Evolutionary conservation across 2,329 filamentous ascomycete species (phyloP), one percentile per base, ranked within the genome.

Genomic region (Colletotrichum falcatum): DNA sequence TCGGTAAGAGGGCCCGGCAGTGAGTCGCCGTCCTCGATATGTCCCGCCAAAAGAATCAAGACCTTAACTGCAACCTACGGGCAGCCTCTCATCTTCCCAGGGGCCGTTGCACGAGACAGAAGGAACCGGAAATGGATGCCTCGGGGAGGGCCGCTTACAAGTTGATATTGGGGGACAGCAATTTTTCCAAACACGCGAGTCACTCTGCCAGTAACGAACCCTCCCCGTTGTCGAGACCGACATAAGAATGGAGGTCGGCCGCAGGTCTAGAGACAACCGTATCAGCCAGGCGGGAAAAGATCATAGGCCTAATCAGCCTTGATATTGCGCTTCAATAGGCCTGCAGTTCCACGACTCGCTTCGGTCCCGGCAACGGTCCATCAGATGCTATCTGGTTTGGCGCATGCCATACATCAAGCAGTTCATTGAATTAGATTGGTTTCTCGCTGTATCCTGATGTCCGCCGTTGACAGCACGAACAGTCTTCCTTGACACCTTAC

Each of bases 1-100:
- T n/a, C n/a, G n/a, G n/a, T n/a, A n/a, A n/a, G n/a, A n/a, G 28
- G 6, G 14, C 44, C 61, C 61, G 61, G 12, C 66, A 61, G 66
- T 14, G 18, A 37, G 53, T 65, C 35, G 53, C 35, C 6, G 54
- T 33, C 7, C 33, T 23, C 5, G 23, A 33, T 35, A 14, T 59
- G 11, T 33, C 26, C 14, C n/a, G 30, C 18, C 26, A 11, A 20
- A 37, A 33, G 28, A 54, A 53, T 35, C 7, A 5, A 35, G 12
- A 37, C 5, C 20, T 37, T n/a, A n/a, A 37, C n/a, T 35, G 20
- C 20, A 37, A 12, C 30, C 20, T 23, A 35, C n/a, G 11, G 30
- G 5, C 5, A 37, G 12, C 20, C 7, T 46, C 20, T 9, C 42
- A 3, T 23, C n/a, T 46, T 16, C 53, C 12, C 33, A n/a, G 20